phyloP scores from a whole-genome alignment of 2,329 filamentous ascomycete genomes.

The Colletotrichum karsti region DNA sequence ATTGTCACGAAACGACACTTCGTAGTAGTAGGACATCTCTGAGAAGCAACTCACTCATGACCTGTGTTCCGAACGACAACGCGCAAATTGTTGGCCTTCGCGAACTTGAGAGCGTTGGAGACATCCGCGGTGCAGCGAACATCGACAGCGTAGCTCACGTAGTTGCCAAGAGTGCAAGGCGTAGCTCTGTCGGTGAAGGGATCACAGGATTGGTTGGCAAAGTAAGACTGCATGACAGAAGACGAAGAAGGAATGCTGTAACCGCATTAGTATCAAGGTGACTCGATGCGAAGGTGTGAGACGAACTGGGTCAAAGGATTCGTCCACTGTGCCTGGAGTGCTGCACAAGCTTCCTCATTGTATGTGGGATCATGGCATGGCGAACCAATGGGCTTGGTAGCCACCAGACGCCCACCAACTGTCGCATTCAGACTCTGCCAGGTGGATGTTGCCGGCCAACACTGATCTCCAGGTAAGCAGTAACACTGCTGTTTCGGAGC shows the following conservation, averaged over 20 bases:
- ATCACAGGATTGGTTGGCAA: conserved; percentile 47
- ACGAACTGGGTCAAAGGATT: conserved; percentile 45
- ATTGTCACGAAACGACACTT: neutral
- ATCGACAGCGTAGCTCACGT: conserved; percentile 49
- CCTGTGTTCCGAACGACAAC: conserved; percentile 45
- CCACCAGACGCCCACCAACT: conserved; percentile 58
- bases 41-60: conserved; percentile 33
- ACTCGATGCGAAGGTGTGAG: neutral
- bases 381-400: conserved; percentile 59
- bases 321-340: conserved; percentile 45
- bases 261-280: conserved; percentile 2
- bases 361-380: conserved; percentile 60
- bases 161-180: conserved; percentile 54
- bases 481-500: conserved; percentile 41
- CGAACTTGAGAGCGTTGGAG: conserved; percentile 41
- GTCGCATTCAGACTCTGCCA: conserved; percentile 63
- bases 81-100: conserved; percentile 43
- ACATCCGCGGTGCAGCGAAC: conserved; percentile 41
- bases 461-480: conserved; percentile 59
- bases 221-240: conserved; percentile 50
- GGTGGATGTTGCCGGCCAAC: conserved; percentile 57
- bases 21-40: rapidly evolving
- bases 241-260: conserved; percentile 45
- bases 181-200: conserved; percentile 47
- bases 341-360: conserved; percentile 50